A percentile compares a stretch with the other conserved stretches of the same genome.
phyloP scores from a whole-genome alignment of 257 asterid species.

The Forsythia viridissima region DNA sequence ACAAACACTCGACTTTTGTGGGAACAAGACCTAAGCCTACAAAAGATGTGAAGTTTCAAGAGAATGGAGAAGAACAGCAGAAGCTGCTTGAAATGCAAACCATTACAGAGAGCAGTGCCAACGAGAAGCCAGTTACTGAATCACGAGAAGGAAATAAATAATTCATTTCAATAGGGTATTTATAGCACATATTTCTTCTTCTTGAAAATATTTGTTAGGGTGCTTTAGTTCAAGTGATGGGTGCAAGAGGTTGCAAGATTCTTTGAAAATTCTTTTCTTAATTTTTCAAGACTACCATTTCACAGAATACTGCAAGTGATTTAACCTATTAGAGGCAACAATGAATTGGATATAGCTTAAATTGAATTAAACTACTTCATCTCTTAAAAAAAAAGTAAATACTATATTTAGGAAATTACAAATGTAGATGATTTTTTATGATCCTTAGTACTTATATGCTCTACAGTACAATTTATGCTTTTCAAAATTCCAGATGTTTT shows the following conservation, averaged over 20 bases:
- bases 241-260: slow-evolving; percentile 18
- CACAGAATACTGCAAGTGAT: background rate
- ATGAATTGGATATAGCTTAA: background rate
- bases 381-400: background rate
- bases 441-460: too few relatives aligned
- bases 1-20: slow-evolving; percentile 77
- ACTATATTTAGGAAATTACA: too few relatives aligned
- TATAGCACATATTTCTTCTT: background rate
- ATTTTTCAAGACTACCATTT: background rate
- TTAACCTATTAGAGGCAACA: background rate
- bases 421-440: too few relatives aligned
- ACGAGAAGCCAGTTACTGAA: slow-evolving; percentile 36
- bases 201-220: background rate
- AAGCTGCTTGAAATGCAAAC: slow-evolving; percentile 76
- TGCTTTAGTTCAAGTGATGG: slow-evolving; percentile 11
- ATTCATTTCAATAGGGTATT: slow-evolving; percentile 10
- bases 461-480: too few relatives aligned
- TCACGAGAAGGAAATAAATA: slow-evolving; percentile 50
- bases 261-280: background rate
- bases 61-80: slow-evolving; percentile 64
- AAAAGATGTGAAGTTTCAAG: slow-evolving; percentile 22
- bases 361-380: background rate
- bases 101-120: slow-evolving; percentile 37
- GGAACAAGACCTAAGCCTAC: slow-evolving; percentile 40
- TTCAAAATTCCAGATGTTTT: too few relatives aligned